A percentile compares a stretch with the other conserved stretches of the same genome.
These are phyloP conservation scores for Aspergillus nanangensis DNA, from an alignment of 495 filamentous ascomycete genomes.

Conservation along the genomic window DNA sequence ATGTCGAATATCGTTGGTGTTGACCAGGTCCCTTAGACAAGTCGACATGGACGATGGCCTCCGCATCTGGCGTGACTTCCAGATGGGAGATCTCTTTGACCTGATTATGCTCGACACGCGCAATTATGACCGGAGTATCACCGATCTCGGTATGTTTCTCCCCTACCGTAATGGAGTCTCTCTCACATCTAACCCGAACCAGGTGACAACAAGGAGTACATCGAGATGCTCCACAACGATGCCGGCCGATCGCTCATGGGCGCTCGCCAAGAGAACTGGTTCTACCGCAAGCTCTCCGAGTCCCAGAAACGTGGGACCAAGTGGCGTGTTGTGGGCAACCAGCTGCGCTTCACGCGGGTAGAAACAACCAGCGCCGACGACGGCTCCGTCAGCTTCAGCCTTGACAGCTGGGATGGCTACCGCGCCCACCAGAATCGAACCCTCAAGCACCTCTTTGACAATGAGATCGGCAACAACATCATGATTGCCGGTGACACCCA, in stretches of 20 bases:
- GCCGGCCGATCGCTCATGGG: constrained; percentile 60
- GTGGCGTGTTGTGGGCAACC: constrained; percentile 63
- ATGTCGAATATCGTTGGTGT: no score
- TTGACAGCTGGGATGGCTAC: constrained; percentile 52
- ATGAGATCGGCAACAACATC: constrained; percentile 62
- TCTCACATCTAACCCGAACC: no score
- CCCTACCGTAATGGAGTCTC: neutral
- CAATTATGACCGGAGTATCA: constrained; percentile 57
- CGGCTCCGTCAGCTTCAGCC: constrained; percentile 6
- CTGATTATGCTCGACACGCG: constrained; percentile 68
- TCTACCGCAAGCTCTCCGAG: constrained; percentile 54
- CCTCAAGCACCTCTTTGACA: constrained; percentile 50
- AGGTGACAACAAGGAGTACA: constrained; percentile 51
- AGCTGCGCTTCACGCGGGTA: constrained; percentile 50
- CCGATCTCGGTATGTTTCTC: constrained; percentile 24
- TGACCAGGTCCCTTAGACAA: constrained; percentile 18
- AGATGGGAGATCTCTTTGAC: constrained; percentile 60
- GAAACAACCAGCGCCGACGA: constrained; percentile 6
- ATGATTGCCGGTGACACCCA: constrained; percentile 64
- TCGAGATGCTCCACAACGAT: constrained; percentile 51
- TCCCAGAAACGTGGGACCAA: constrained; percentile 37
- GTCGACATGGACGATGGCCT: constrained; percentile 68
- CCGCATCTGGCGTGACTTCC: constrained; percentile 63
- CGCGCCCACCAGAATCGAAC: constrained; percentile 60
- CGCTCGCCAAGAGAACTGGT: constrained; percentile 62